Evolutionary conservation across 1,284 basidiomycete genomes (phyloP).

Genomic region (Irpex sp.): DNA sequence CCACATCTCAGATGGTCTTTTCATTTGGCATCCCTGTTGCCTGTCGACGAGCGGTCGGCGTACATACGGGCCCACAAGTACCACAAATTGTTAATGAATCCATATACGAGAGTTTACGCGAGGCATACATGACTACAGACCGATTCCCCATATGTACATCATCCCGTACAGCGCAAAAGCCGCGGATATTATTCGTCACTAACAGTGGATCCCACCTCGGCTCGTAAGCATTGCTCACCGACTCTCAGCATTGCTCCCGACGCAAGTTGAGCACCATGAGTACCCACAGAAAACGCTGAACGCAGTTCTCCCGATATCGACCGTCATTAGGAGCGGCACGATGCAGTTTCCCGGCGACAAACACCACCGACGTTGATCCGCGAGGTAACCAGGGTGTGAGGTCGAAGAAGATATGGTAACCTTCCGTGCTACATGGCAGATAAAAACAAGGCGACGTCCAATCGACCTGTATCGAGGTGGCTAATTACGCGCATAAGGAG

Average conservation of each 20-base stretch:
- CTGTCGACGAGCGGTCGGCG: neutral
- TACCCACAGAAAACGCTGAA: neutral
- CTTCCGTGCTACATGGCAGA: neutral
- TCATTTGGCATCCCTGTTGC: slow-evolving; percentile 5
- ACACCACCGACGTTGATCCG: neutral
- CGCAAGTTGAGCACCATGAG: neutral
- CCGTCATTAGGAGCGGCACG: neutral
- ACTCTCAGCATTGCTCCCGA: neutral
- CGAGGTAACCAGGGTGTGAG: neutral
- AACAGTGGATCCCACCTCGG: too few species aligned
- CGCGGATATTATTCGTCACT: too few species aligned
- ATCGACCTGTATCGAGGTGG: neutral
- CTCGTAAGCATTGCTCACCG: too few species aligned
- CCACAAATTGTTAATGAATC: neutral
- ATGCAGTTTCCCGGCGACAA: neutral
- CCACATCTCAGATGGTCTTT: slow-evolving; percentile 12
- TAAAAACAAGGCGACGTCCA: neutral
- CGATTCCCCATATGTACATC: neutral
- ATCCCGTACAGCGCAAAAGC: neutral
- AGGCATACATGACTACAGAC: neutral
- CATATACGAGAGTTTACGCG: neutral
- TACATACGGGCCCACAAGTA: slow-evolving; percentile 15
- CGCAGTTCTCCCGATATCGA: neutral
- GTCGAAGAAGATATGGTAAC: neutral
- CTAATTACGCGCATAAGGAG: neutral